Evolutionary conservation across 192 early-diverging fungal genomes (phyloP).

Genomic region (Entomortierella lignicola): DNA sequence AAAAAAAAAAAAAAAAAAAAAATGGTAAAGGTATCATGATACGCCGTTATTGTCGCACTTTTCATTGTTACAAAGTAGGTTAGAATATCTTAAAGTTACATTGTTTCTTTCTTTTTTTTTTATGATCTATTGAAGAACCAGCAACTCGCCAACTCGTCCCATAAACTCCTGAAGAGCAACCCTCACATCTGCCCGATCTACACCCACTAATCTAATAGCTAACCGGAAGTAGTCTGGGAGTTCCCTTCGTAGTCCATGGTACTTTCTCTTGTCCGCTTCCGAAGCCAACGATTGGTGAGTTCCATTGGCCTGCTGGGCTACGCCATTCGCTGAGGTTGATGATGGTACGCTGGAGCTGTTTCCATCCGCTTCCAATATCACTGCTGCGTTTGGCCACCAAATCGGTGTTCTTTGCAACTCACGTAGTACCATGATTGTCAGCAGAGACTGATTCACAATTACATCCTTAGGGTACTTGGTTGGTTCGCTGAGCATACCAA

Average conservation of each 20-base stretch:
- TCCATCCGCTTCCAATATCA: constrained; percentile 5
- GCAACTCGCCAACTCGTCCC: constrained; percentile 52
- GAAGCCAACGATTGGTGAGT: constrained; percentile 2
- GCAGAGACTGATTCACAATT: constrained; percentile 57
- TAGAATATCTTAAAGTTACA: no score
- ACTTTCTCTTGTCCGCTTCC: constrained; percentile 49
- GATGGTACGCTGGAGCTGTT: constrained; percentile 4
- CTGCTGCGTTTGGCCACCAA: constrained; percentile 53
- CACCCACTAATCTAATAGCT: constrained; percentile 54
- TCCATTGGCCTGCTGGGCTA: constrained; percentile 11
- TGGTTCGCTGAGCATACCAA: constrained; percentile 55
- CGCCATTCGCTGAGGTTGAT: constrained; percentile 19
- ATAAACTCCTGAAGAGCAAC: constrained; percentile 59
- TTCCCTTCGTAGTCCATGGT: constrained; percentile 52
- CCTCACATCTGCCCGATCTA: constrained; percentile 56
- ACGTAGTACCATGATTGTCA: constrained; percentile 57
- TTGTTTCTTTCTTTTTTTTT: background rate
- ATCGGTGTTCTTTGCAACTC: constrained; percentile 55
- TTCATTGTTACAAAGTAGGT: no score
- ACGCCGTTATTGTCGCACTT: no score
- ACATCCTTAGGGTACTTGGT: constrained; percentile 56
- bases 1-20: no score
- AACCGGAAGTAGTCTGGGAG: constrained; percentile 57
- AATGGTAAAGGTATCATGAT: no score
- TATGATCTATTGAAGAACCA: constrained; percentile 26